Evolutionary conservation across 352 stramenopile species (phyloP), one percentile per base, ranked within the genome.

Genomic region (Peronospora belbahrii): DNA sequence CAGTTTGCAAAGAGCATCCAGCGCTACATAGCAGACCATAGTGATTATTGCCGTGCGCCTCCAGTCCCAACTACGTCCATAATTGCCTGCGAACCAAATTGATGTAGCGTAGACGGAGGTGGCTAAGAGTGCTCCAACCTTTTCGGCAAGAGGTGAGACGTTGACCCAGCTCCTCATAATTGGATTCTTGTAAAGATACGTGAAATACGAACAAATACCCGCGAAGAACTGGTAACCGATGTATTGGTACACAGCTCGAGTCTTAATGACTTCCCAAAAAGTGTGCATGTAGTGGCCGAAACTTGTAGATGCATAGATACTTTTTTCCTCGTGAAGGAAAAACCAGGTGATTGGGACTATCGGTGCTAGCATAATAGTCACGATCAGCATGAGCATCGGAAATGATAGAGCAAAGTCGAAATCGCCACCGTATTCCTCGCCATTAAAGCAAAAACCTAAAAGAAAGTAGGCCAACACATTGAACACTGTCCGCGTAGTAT

Each of bases 41-140:
- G 66, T 65, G 8, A 70, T 34, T 1, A 45, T 37, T 13, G 56
- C 56, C 19, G 68, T 69, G 8, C 36, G 48, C 2, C 74, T 56
- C 74, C 74, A 85, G 44, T 82, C 67, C 53, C 65, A 81, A 15
- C 74, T 62, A 4, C 66, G 57, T 8, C 70, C 70, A 52, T 72
- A 82, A 39, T 68, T 82, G 17, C 68, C 66, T 22, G 68, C 65
- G 28, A 71, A 60, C 42, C 62, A 78, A 47, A 85, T 74, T 2
- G 67, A 59, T 2, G 35, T 37, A 13, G 62, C 48, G 28, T 74
- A 74, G 17, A 81, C 45, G 17, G 27, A 36, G 13, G 64, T 73
- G 15, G 32, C 60, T 5, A 74, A 40, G 4, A 83, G 41, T 7
- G 42, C 48, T 13, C 51, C 53, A 15, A 81, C 48, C 23, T n/a